Evolutionary conservation across 2,329 filamentous ascomycete genomes (phyloP), one percentile per base, ranked within the genome.

Genomic region (Aureobasidium melanogenum): DNA sequence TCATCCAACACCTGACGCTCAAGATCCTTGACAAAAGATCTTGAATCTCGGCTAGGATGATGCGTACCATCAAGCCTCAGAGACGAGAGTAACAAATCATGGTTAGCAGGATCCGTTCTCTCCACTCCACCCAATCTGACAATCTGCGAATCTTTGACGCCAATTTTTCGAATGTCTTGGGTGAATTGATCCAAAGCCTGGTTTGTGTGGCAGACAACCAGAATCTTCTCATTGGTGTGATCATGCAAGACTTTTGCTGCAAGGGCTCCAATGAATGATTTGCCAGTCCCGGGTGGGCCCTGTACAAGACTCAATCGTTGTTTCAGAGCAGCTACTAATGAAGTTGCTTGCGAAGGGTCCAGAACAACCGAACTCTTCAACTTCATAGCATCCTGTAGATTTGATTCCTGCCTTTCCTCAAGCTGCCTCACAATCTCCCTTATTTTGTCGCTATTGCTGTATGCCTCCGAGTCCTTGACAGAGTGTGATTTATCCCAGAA

Each of bases 241-340:
- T 79, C 14, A 74, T 87, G 67, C 9, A 87, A 68, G 0, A 79
- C 76, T 63, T 81, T 80, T 62, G 87, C 80, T 19, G 88, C 69
- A 44, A 80, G 76, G 2, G 83, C 77, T 2, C 85, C 86, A 0
- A 80, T 77, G 64, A 80, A 48, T 6, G 43, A 48, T 39, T 58
- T 58, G 0, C 87, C 87, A 0, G 87, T 89, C 0, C 87, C 87
- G 0, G 87, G 87, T 0, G 87, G 87, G 0, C 87, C 87, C 73
- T 89, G 86, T 12, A 88, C 85, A 5, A 88, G 74, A 1, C 83
- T 80, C 9, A 88, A 69, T 38, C 77, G 76, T 0, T 78, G 76
- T 0, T 73, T 76, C 0, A 89, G 70, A 4, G 82, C 77, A 22
- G 78, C 73, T 0, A 86, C 64, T 1, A 88, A 69, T 2, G 84